Conservation (phyloP, 2,329 filamentous ascomycete genomes). For the Didymella segeticola region DNA sequence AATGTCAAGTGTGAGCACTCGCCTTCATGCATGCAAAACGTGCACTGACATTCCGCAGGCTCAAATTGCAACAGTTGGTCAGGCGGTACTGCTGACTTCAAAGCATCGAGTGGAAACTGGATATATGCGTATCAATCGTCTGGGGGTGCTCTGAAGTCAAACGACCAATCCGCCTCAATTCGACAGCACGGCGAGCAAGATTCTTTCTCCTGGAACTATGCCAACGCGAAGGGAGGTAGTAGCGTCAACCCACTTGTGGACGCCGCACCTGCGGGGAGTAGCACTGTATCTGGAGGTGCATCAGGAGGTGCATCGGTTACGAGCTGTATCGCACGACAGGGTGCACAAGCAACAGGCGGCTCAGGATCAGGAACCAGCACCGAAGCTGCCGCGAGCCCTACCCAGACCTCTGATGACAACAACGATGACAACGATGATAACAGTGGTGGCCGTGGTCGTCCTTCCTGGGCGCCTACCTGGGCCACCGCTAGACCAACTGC, state of each 20-base stretch:
- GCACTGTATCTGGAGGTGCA: slow-evolving; percentile 21
- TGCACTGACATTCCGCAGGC: slow-evolving; percentile 40
- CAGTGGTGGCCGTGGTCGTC: slow-evolving; percentile 6
- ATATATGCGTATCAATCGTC: slow-evolving; percentile 57
- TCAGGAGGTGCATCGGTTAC: slow-evolving; percentile 20
- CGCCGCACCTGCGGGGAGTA: slow-evolving; percentile 29
- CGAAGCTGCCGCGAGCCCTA: slow-evolving; percentile 6
- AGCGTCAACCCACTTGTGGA: slow-evolving; percentile 53
- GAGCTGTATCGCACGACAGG: slow-evolving; percentile 41
- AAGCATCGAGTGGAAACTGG: slow-evolving; percentile 53
- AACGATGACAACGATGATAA: slow-evolving; percentile 5
- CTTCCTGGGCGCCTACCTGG: slow-evolving; percentile 11
- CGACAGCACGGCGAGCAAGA: slow-evolving; percentile 52
- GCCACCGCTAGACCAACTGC: slow-evolving; percentile 28
- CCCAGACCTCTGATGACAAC: neutral
- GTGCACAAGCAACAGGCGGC: slow-evolving; percentile 21
- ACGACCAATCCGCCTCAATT: slow-evolving; percentile 54
- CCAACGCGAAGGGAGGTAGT: slow-evolving; percentile 58
- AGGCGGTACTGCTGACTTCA: slow-evolving; percentile 61
- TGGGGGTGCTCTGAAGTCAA: slow-evolving; percentile 57
- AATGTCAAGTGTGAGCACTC: slow-evolving; percentile 59
- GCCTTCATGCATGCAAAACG: rapidly evolving
- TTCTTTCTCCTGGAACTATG: slow-evolving; percentile 57
- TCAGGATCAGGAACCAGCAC: slow-evolving; percentile 9
- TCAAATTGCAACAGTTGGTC: slow-evolving; percentile 62